Evolutionary conservation across 768 basidiomycete species (phyloP), one percentile per base, ranked within the genome.

Genomic region (Podaxis sp.): DNA sequence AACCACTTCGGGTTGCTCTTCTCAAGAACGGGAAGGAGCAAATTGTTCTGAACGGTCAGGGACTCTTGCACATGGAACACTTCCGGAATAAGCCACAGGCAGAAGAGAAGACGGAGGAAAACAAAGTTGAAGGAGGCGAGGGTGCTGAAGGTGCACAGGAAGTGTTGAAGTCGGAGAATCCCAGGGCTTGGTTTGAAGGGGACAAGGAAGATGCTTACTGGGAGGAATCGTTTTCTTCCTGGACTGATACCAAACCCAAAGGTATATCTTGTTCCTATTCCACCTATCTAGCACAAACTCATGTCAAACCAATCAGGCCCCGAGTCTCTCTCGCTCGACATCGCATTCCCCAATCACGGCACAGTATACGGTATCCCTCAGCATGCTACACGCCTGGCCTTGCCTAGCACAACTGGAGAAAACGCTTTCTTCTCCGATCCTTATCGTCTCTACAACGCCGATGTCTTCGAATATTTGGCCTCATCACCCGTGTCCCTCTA

Each of bases 31-130:
- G 92, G 2, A 87, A 86, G 71, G 89, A 90, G 63, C 91, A 97
- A 70, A 82, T 99, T 54, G 88, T 95, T 8, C 75, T 99, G 39
- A 99, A 99, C 69, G 94, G 92, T 2, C 83, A 87, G 44, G 92
- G 93, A 1, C 81, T 99, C 33, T 79, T 99, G 66, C 96, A 99
- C 68, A 96, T 99, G 96, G 97, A 99, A 71, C 97, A 99, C 75
- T 98, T 96, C 82, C 90, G 93, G 68, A 81, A 80, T 22, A 87
- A 89, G 70, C 72, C 75, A n/a, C 74, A 77, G 9, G 76, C 71
- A 8, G 76, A 79, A 64, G 80, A 79, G 48, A 69, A 73, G 38
- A 79, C 78, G 7, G 76, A 80, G 56, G 79, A 82, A 74, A 64
- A 78, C n/a, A 71, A 66, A 9, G 69, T 79, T 11, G 74, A 75